phyloP scores from a whole-genome alignment of 1,284 basidiomycete species.

The Ganoderma lingzhi region DNA sequence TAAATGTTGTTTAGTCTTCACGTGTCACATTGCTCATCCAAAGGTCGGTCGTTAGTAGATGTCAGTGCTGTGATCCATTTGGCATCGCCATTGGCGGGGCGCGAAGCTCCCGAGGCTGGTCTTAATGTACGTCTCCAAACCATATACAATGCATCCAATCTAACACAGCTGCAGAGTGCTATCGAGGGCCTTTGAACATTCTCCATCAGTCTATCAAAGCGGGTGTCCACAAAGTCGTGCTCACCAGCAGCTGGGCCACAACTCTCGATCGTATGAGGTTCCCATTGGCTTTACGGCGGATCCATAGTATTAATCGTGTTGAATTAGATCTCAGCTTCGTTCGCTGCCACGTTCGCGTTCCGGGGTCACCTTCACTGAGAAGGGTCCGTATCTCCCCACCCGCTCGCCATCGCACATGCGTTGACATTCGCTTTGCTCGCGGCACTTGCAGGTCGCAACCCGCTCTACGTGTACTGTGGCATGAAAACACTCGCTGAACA shows the following conservation, averaged over 20 bases:
- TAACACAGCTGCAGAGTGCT: conserved; percentile 24
- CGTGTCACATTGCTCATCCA: background rate
- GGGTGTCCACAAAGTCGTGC: conserved; percentile 40
- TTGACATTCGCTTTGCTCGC: conserved; percentile 10
- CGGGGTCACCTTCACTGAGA: background rate
- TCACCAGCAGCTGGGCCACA: conserved; percentile 33
- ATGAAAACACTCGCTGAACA: conserved; percentile 37
- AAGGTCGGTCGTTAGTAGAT: conserved; percentile 27
- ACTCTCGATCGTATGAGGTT: conserved; percentile 17
- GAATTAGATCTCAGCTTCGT: background rate
- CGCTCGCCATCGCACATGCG: background rate
- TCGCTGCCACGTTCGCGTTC: background rate
- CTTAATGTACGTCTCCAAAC: conserved; percentile 11
- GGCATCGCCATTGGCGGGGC: conserved; percentile 32
- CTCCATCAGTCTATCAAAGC: conserved; percentile 39
- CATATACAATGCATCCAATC: background rate
- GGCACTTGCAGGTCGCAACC: conserved; percentile 6
- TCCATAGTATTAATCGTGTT: background rate
- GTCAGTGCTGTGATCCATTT: conserved; percentile 37
- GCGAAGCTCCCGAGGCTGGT: conserved; percentile 20
- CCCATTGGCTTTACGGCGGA: background rate
- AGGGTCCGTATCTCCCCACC: background rate
- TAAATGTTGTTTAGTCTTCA: conserved; percentile 9
- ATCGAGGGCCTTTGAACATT: conserved; percentile 40
- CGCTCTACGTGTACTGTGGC: conserved; percentile 28